Conservation (phyloP, 768 basidiomycete species). For the Tephrocybe sp. region DNA sequence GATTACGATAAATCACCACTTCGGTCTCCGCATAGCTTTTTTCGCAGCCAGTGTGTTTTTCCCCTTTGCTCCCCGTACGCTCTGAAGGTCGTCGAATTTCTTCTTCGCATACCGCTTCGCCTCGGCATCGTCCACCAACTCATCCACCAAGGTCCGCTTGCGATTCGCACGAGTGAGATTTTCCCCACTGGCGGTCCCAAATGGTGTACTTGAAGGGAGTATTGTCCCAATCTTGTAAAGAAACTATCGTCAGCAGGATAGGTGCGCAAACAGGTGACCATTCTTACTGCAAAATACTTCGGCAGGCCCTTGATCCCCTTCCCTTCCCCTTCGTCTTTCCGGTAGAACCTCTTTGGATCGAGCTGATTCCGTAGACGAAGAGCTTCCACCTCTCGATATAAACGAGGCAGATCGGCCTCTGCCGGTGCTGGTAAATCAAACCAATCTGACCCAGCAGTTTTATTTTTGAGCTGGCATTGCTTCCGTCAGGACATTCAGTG, state of each 20-base stretch:
- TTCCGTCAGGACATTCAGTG: conserved; percentile 1
- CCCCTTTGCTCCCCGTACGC: conserved; percentile 65
- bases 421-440: conserved; percentile 85
- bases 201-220: conserved; percentile 67
- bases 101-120: conserved; percentile 86
- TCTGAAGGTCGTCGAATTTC: conserved; percentile 82
- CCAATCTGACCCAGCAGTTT: conserved; percentile 81
- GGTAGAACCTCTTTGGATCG: conserved; percentile 90
- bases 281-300: conserved; percentile 86
- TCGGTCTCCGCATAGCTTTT: conserved; percentile 59
- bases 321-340: conserved; percentile 83
- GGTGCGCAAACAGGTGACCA: conserved; percentile 2
- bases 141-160: conserved; percentile 85
- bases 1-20: conserved; percentile 59
- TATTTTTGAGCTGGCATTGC: conserved; percentile 54
- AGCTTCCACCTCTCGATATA: conserved; percentile 86
- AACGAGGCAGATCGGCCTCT: conserved; percentile 74
- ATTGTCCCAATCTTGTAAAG: conserved; percentile 73
- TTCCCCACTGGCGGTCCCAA: conserved; percentile 66
- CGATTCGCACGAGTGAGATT: conserved; percentile 70
- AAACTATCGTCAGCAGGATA: conserved; percentile 8
- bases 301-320: conserved; percentile 83
- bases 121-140: conserved; percentile 86
- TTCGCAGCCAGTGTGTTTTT: conserved; percentile 68
- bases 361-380: conserved; percentile 84